phyloP scores from a whole-genome alignment of 371 early-diverging fungal species.

The Entomophthora muscae region DNA sequence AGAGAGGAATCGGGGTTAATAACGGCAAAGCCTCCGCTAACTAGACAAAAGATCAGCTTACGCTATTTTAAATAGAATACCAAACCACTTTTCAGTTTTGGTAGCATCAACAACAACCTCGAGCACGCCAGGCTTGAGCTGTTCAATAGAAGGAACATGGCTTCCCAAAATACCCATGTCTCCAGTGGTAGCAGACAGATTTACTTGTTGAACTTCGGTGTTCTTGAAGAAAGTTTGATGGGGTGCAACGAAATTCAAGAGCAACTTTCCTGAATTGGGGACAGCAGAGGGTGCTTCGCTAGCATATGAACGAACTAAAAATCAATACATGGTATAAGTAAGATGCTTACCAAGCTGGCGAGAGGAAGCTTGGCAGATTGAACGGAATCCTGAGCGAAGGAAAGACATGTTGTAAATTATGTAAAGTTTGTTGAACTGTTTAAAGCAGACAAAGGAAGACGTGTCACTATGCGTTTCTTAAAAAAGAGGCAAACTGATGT shows the following conservation, averaged over 20 bases:
- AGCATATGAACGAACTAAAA: conserved; percentile 49
- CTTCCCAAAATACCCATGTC: conserved; percentile 97
- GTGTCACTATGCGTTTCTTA: no score
- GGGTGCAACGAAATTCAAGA: conserved; percentile 77
- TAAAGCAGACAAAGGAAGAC: no score
- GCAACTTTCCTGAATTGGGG: conserved; percentile 47
- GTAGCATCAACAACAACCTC: conserved; percentile 61
- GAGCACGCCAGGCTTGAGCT: conserved; percentile 84
- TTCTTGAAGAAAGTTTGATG: conserved; percentile 73
- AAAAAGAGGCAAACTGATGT: no score
- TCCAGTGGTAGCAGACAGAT: conserved; percentile 83
- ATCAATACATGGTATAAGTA: not conserved
- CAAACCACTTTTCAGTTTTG: conserved; percentile 83
- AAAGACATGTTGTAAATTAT: not conserved
- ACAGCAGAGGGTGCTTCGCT: conserved; percentile 37
- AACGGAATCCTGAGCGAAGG: conserved; percentile 3
- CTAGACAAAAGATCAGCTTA: conserved; percentile 19
- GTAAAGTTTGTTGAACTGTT: no score
- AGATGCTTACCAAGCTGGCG: not conserved
- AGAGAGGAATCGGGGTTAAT: conserved; percentile 92
- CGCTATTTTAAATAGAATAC: conserved; percentile 20
- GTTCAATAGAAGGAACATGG: conserved; percentile 93
- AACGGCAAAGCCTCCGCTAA: conserved; percentile 91
- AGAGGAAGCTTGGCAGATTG: not conserved
- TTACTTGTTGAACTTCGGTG: conserved; percentile 75